These are phyloP conservation scores for Arctostaphylos glauca DNA, from an alignment of 148 eudicot genomes.

Conservation along the genomic window DNA sequence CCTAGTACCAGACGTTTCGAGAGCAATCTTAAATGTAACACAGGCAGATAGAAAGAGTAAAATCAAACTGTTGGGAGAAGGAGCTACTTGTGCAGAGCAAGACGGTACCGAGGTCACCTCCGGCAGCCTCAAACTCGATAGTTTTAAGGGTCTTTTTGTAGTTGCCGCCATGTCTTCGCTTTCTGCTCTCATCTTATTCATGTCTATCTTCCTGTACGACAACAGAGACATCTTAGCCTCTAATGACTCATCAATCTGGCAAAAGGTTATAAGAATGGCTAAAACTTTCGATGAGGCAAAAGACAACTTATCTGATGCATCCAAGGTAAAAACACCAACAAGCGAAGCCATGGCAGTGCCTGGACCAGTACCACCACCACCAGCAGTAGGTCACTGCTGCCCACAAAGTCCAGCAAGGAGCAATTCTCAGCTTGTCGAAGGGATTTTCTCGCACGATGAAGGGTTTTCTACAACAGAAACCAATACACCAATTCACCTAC, in stretches of 20 bases:
- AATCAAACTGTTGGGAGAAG: conserved; percentile 31
- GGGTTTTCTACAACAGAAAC: neutral
- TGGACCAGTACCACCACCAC: neutral
- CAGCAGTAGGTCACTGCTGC: neutral
- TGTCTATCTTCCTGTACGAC: conserved; percentile 20
- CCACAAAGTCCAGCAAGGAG: neutral
- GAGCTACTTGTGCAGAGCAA: conserved; percentile 16
- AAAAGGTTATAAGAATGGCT: conserved; percentile 19
- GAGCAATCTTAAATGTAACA: conserved; percentile 37
- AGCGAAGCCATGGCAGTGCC: neutral
- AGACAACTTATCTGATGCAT: neutral
- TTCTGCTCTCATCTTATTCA: conserved; percentile 27
- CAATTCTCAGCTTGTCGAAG: neutral
- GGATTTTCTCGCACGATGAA: neutral
- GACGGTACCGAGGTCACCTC: conserved; percentile 1
- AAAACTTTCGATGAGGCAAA: neutral
- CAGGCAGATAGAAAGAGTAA: conserved; percentile 42
- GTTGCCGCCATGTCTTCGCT: conserved; percentile 29
- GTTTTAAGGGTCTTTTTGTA: conserved; percentile 45
- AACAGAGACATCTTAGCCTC: conserved; percentile 29
- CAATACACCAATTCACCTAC: neutral
- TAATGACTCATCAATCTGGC: conserved; percentile 13
- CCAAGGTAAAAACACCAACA: neutral
- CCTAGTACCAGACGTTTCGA: conserved; percentile 49
- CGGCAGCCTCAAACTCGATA: conserved; percentile 28